A percentile compares a stretch with the other conserved stretches of the same genome.
Evolutionary conservation across 192 early-diverging fungal genomes (phyloP).

Genomic region (Podila horticola): DNA sequence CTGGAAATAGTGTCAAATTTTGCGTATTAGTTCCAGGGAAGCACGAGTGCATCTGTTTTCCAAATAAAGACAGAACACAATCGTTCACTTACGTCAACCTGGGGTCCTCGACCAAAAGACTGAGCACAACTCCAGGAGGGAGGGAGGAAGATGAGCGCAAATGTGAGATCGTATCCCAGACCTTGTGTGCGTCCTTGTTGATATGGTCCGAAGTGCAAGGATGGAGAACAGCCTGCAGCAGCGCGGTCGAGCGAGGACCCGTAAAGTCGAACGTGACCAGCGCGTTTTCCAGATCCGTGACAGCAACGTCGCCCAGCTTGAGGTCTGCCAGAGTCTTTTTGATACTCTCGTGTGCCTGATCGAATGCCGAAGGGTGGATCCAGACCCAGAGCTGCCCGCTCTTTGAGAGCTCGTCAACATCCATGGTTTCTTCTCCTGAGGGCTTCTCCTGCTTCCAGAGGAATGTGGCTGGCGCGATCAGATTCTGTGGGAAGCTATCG

Average conservation of each 20-base stretch:
- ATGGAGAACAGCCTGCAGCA: slow-evolving; percentile 75
- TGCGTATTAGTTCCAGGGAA: too few species aligned
- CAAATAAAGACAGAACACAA: not conserved
- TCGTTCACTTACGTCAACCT: slow-evolving; percentile 68
- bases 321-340: slow-evolving; percentile 26
- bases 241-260: slow-evolving; percentile 83
- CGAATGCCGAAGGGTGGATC: slow-evolving; percentile 77
- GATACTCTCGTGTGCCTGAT: slow-evolving; percentile 52
- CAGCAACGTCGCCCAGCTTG: slow-evolving; percentile 7
- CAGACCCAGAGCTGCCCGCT: slow-evolving; percentile 78
- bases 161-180: slow-evolving; percentile 59
- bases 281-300: slow-evolving; percentile 64
- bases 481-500: slow-evolving; percentile 63
- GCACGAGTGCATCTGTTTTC: too few species aligned
- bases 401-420: slow-evolving; percentile 29
- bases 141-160: slow-evolving; percentile 76
- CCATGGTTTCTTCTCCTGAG: not conserved
- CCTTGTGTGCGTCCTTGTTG: slow-evolving; percentile 54
- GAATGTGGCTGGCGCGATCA: slow-evolving; percentile 79
- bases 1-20: slow-evolving; percentile 14
- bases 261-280: slow-evolving; percentile 86
- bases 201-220: slow-evolving; percentile 21
- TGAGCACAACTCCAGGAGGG: slow-evolving; percentile 83
- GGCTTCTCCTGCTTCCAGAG: slow-evolving; percentile 72
- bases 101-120: slow-evolving; percentile 86